Base-by-base conservation (phyloP, 371 early-diverging fungal genomes). In the Haplosporangium sp. region DNA sequence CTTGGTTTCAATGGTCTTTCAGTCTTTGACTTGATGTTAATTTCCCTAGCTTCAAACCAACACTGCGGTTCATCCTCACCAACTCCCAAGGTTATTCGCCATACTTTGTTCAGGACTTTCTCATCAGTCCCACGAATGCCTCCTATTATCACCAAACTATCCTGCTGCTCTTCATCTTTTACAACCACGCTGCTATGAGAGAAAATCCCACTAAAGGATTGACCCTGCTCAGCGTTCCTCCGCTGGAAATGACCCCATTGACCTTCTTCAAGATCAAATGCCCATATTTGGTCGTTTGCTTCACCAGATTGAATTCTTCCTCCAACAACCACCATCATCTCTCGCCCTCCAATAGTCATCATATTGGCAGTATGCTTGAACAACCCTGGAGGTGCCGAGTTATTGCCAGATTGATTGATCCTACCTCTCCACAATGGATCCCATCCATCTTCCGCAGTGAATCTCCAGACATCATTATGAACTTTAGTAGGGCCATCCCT, bases 401-500 rank as follows among this genome's bases (percentile, higher is more conserved):
- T 39, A 13, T 61, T 65, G 8, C 69, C 56, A 11, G 42, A 65
- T 15, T 60, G 64, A 19, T 9, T 71, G 50, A 68, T 20, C 34
- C 59, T 66, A 10, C 52, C 81, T 3, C 72, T 71, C 81, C 81
- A 81, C 11, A 71, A 39, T 2, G 72, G 75, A 13, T 65, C 71
- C 81, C 82, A 81, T 13, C 76, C 75, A 1, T 60, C 63, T 17
- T 65, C 60, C 0, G 61, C 39, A 2, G 75, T 61, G 59, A 61
- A 81, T 45, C 69, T 34, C 82, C 82, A 81, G 37, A 81, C 65
- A 47, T 81, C 82, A n/a, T 81, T 81, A 59, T 75, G 76, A 44
- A 81, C 76, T 37, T 81, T 81, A 39, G 65, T 71, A 9, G 82
- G 82, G 1, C 82, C 82, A 48, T 81, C 82, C n/a, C 82, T 69